Evolutionary conservation across 2,329 filamentous ascomycete species (phyloP), one percentile per base, ranked within the genome.

Genomic region (Fusarium mundagurra): DNA sequence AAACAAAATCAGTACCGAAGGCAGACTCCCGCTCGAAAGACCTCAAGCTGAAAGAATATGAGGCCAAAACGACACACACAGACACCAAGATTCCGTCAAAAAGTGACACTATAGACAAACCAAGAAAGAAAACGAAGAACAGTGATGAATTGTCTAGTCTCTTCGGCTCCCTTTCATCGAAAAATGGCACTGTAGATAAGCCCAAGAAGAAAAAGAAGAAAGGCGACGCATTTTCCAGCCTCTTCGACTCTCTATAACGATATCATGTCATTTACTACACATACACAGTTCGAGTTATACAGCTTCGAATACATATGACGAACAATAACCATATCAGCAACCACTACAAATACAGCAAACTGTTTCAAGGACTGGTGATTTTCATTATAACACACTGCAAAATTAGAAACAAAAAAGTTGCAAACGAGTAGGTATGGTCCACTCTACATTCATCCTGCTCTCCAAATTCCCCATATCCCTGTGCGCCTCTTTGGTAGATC

Each of bases 91-190:
- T 77, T 74, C 48, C 79, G 78, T 64, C 80, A 83, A 71, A 84
- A 81, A 73, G 86, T 12, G 34, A 54, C 39, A n/a, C 38, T 14
- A 68, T 85, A 76, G 79, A 79, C 65, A 84, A 85, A 64, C 85
- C 82, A 69, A 89, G 86, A 79, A 91, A 88, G 81, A 90, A 88
- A 77, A 87, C 86, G 77, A 88, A 86, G 64, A 88, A 85, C 73
- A 88, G 85, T 43, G 85, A 85, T 11, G 90, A 95, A 79, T 93
- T 96, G 63, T 93, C 95, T 71, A 91, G 91, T 78, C 82, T 96
- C 31, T 54, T 39, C 51, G 34, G 51, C 12, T 34, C 48, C 24
- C 22, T 78, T 74, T 53, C 79, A 78, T 64, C 80, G 83, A 71
- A 84, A 81, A 73, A 86, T 18, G 34, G 53, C 39, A 18, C 44